A percentile compares a stretch with the other conserved stretches of the same genome.
phyloP scores from a whole-genome alignment of 2,329 filamentous ascomycete genomes.

The Microsporum canis region DNA sequence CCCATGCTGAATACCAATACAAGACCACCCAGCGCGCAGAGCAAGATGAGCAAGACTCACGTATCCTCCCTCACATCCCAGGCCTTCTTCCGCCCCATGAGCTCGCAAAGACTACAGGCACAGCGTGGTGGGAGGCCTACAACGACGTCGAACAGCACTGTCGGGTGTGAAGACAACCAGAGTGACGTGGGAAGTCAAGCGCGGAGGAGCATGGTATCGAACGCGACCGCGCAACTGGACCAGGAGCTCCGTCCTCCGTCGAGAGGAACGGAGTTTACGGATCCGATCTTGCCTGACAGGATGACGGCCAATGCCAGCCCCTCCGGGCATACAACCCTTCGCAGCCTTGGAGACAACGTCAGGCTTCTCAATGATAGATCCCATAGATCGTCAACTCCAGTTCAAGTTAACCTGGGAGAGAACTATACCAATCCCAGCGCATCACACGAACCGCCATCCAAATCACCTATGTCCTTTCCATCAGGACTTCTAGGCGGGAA shows the following conservation, averaged over 20 bases:
- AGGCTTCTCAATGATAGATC: slow-evolving; percentile 56
- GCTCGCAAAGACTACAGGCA: slow-evolving; percentile 83
- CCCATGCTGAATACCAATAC: slow-evolving; percentile 14
- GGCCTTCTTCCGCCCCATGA: slow-evolving; percentile 94
- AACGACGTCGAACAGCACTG: slow-evolving; percentile 23
- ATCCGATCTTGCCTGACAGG: slow-evolving; percentile 58
- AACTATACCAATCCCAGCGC: slow-evolving; percentile 45
- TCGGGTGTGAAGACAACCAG: slow-evolving; percentile 33
- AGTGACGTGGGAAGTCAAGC: slow-evolving; percentile 39
- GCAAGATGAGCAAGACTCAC: slow-evolving; percentile 68
- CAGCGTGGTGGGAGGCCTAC: slow-evolving; percentile 53
- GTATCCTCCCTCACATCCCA: slow-evolving; percentile 79
- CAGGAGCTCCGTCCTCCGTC: slow-evolving; percentile 54
- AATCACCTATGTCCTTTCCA: slow-evolving; percentile 64
- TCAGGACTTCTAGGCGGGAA: slow-evolving; percentile 58
- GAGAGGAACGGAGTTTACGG: slow-evolving; percentile 69
- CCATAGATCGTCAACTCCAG: slow-evolving; percentile 25
- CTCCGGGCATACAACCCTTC: slow-evolving; percentile 45
- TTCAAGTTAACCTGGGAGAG: slow-evolving; percentile 49
- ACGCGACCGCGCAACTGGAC: slow-evolving; percentile 32
- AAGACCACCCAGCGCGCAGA: slow-evolving; percentile 44
- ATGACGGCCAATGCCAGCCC: slow-evolving; percentile 65
- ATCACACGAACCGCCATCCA: slow-evolving; percentile 49
- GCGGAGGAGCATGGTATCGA: slow-evolving; percentile 50
- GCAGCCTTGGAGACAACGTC: slow-evolving; percentile 65